phyloP scores from a whole-genome alignment of 2,329 filamentous ascomycete species.

The Nakataea oryzae region DNA sequence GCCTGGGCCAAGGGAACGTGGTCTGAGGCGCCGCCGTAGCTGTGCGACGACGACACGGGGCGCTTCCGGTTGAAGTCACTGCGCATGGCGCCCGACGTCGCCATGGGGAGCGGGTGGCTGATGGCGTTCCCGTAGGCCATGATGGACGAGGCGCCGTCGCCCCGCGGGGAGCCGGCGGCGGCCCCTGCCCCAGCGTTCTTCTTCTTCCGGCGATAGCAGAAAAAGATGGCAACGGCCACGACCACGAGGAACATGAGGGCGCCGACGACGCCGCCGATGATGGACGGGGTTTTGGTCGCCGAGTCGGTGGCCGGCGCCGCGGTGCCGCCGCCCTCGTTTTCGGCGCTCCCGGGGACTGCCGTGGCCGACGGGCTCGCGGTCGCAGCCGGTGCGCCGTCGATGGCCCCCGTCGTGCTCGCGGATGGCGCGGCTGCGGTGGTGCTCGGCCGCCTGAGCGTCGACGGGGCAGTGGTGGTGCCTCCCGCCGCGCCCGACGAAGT shows the following conservation, averaged over 20 bases:
- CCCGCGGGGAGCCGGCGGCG: not conserved
- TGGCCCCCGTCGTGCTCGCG: conserved; percentile 10
- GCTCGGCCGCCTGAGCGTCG: conserved; percentile 5
- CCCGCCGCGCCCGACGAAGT: conserved; percentile 12
- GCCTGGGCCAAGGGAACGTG: conserved; percentile 5
- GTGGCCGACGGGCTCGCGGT: conserved; percentile 12
- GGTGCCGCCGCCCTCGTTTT: conserved; percentile 7
- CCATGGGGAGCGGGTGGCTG: conserved; percentile 44
- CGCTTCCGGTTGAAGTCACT: conserved; percentile 41
- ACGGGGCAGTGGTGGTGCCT: not conserved
- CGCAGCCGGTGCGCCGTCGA: conserved; percentile 6
- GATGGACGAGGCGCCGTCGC: conserved; percentile 15
- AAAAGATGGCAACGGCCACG: conserved; percentile 25
- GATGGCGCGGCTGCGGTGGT: conserved; percentile 2
- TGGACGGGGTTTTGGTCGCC: conserved; percentile 22
- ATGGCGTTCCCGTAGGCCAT: conserved; percentile 36
- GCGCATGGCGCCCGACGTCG: conserved; percentile 27
- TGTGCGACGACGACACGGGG: conserved; percentile 6
- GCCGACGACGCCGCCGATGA: conserved; percentile 37
- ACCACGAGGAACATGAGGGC: conserved; percentile 28
- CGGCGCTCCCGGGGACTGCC: conserved; percentile 5
- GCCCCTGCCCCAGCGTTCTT: conserved; percentile 8
- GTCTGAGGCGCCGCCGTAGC: not conserved
- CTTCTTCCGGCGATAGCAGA: conserved; percentile 23
- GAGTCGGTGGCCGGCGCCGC: conserved; percentile 13